Evolutionary conservation across 106 monocot species (phyloP).

Genomic region (Hemerocallis citrina): DNA sequence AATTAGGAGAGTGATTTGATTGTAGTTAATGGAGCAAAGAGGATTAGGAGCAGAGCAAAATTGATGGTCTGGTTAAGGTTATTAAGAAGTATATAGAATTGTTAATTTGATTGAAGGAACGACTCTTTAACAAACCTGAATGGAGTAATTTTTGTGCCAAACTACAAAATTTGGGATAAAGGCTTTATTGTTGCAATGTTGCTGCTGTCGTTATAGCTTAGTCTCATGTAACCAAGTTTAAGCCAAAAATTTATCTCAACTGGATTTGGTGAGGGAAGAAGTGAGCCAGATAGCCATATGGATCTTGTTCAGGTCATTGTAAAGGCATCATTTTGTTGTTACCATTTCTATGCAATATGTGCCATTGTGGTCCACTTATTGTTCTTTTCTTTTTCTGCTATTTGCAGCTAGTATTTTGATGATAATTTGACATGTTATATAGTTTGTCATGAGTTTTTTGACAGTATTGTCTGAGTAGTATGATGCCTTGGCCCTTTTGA

Average conservation of each 20-base stretch:
- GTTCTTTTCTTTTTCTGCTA: not conserved
- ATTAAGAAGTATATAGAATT: too few species aligned
- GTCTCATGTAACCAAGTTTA: not conserved
- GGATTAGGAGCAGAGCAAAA: too few species aligned
- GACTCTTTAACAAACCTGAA: too few species aligned
- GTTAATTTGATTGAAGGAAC: too few species aligned
- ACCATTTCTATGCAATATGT: not conserved
- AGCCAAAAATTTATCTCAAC: too few species aligned
- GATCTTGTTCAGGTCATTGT: not conserved
- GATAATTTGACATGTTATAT: not conserved
- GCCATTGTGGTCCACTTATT: not conserved
- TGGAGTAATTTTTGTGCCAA: too few species aligned
- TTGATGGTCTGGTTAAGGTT: too few species aligned
- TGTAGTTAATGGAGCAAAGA: too few species aligned
- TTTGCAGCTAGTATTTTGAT: not conserved
- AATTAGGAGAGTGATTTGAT: too few species aligned
- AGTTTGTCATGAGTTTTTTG: constrained; percentile 4
- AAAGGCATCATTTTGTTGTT: not conserved
- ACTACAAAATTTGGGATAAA: too few species aligned
- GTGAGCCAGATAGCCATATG: not conserved
- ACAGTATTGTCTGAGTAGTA: not conserved
- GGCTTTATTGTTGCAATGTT: too few species aligned
- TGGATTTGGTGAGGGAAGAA: not conserved
- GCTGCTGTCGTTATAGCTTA: too few species aligned
- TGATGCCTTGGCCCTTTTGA: not conserved